Conservation (phyloP, 2,329 filamentous ascomycete species). For the Ophiostoma fasciatum region DNA sequence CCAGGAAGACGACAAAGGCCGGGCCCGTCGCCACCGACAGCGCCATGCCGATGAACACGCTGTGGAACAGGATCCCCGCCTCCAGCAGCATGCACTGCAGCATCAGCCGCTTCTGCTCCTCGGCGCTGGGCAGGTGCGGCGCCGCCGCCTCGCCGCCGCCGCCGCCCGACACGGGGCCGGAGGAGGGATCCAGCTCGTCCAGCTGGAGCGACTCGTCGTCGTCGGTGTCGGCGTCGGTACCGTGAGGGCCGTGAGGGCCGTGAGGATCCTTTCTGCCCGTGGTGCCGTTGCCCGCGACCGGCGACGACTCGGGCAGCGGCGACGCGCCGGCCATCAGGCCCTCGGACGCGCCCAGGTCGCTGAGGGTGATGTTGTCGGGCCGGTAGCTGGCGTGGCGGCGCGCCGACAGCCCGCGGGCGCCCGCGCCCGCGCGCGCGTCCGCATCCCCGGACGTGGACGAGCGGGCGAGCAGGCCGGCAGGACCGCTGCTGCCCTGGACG, state of each 20-base stretch:
- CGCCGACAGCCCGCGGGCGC: constrained; percentile 24
- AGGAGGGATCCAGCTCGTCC: constrained; percentile 38
- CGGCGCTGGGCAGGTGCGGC: constrained; percentile 22
- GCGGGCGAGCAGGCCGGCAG: background rate
- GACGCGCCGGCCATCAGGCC: constrained; percentile 44
- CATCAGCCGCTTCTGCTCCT: constrained; percentile 51
- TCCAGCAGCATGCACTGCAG: constrained; percentile 69
- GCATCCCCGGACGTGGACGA: background rate
- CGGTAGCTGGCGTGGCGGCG: constrained; percentile 25
- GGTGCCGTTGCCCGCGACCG: constrained; percentile 13
- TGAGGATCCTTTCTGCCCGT: too few species aligned
- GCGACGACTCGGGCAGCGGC: constrained; percentile 39
- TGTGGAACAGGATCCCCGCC: constrained; percentile 68
- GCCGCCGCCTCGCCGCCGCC: constrained; percentile 12
- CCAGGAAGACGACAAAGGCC: constrained; percentile 62
- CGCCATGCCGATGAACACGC: constrained; percentile 73
- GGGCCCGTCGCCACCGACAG: constrained; percentile 68
- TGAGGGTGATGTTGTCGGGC: constrained; percentile 33
- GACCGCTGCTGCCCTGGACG: constrained; percentile 4
- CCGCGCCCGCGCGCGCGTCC: constrained; percentile 8
- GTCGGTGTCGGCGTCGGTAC: constrained; percentile 19
- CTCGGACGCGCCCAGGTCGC: constrained; percentile 35
- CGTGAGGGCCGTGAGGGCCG: too few species aligned
- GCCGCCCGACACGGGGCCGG: background rate
- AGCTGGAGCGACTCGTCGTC: constrained; percentile 41